Evolutionary conservation across 75 land plant species (phyloP).

Genomic region (Cryptomeria japonica): DNA sequence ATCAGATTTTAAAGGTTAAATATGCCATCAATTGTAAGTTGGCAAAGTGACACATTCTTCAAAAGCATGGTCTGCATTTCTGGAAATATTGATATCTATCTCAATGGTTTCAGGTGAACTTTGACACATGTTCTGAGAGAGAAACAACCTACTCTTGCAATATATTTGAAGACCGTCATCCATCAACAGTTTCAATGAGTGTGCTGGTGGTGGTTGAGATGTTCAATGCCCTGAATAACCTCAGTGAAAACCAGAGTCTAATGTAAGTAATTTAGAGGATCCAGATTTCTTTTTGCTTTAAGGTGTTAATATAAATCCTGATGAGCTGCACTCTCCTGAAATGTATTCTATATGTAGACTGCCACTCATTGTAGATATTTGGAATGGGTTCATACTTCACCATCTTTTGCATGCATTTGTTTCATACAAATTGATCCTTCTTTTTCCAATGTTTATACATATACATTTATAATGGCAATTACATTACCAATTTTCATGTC

Average conservation of each 20-base stretch:
- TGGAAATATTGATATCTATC: constrained; percentile 6
- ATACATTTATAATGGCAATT: no score
- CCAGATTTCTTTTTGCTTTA: not conserved
- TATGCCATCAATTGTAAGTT: not conserved
- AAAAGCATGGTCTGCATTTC: not conserved
- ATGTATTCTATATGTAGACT: not conserved
- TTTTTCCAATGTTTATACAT: not conserved
- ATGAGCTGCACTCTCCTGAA: not conserved
- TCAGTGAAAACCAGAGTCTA: constrained; percentile 98
- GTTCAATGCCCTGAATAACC: constrained; percentile 98
- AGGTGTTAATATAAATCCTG: not conserved
- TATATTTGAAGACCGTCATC: constrained; percentile 88
- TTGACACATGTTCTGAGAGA: constrained; percentile 80
- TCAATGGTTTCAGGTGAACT: constrained; percentile 67
- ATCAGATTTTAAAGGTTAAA: not conserved
- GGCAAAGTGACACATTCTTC: not conserved
- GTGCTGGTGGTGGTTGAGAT: constrained; percentile 99
- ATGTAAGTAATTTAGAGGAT: constrained; percentile 56
- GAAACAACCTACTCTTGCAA: constrained; percentile 77
- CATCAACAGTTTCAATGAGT: constrained; percentile 98
- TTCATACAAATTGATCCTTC: not conserved
- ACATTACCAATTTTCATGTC: no score
- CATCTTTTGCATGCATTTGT: not conserved
- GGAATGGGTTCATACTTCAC: no score
- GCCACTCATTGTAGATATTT: not conserved